Conservation (phyloP, 2,329 filamentous ascomycete species). For the Claviceps sp. region DNA sequence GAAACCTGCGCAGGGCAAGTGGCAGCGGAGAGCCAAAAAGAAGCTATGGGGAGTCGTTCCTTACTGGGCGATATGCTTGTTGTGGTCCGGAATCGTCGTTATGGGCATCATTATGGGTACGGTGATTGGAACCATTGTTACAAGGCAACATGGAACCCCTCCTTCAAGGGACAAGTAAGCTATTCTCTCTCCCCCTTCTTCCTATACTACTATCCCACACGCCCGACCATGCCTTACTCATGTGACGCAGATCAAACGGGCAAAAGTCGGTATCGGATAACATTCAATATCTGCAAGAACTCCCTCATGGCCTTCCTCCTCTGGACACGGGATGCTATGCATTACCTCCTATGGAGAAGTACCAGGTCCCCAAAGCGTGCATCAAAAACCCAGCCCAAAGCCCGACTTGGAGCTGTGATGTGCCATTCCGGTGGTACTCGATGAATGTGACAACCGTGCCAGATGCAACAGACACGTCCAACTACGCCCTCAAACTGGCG, state of each 20-base stretch:
- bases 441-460: conserved; percentile 25
- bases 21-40: conserved; percentile 39
- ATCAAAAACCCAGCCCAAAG: conserved; percentile 40
- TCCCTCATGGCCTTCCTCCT: conserved; percentile 36
- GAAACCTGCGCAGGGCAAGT: conserved; percentile 34
- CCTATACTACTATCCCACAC: not conserved
- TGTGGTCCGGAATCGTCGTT: conserved; percentile 33
- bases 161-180: conserved; percentile 14
- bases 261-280: conserved; percentile 27
- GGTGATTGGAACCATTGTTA: conserved; percentile 23
- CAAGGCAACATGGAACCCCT: conserved; percentile 5
- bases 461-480: conserved; percentile 15
- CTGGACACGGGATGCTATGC: conserved; percentile 42
- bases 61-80: conserved; percentile 45
- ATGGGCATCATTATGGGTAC: conserved; percentile 43
- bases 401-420: conserved; percentile 51
- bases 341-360: conserved; percentile 40
- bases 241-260: conserved; percentile 9
- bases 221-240: not conserved
- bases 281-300: conserved; percentile 34
- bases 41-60: conserved; percentile 47
- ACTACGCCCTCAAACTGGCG: conserved; percentile 29
- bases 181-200: not conserved
- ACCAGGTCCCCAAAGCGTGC: conserved; percentile 39
- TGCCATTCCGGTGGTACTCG: conserved; percentile 31